Conservation (phyloP, 768 basidiomycete genomes). For the Rhodotorula diobovata region DNA sequence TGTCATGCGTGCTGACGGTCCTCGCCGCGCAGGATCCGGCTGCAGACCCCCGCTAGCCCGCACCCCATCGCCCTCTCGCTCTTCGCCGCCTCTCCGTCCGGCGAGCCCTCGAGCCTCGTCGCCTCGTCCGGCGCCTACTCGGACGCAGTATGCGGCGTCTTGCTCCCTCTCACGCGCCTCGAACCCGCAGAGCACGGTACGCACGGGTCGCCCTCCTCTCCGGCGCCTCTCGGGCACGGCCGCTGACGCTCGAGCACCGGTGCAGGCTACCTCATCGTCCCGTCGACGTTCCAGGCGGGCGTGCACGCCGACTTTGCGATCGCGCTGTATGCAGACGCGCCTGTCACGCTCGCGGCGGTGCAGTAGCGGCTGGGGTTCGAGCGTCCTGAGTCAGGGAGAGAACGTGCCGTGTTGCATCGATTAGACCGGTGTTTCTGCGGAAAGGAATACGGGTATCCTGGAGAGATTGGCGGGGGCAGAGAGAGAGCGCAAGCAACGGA, state of each 20-base stretch:
- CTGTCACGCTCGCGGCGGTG: not conserved
- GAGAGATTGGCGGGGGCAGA: no score
- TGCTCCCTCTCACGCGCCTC: slow-evolving; percentile 44
- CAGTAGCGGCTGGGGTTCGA: not conserved
- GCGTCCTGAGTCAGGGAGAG: no score
- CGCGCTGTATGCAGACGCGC: slow-evolving; percentile 16
- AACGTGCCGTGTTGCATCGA: no score
- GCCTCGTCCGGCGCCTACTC: slow-evolving; percentile 75
- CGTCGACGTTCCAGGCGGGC: slow-evolving; percentile 67
- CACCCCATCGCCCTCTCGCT: slow-evolving; percentile 57
- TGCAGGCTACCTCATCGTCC: slow-evolving; percentile 65
- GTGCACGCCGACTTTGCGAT: slow-evolving; percentile 59
- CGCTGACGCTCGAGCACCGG: not conserved
- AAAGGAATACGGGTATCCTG: no score
- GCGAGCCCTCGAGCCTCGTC: slow-evolving; percentile 48
- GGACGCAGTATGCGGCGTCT: slow-evolving; percentile 68
- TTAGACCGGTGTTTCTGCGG: no score
- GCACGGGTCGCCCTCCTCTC: slow-evolving; percentile 27
- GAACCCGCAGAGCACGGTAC: slow-evolving; percentile 13
- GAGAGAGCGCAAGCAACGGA: no score
- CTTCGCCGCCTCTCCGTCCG: slow-evolving; percentile 57
- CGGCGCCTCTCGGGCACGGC: no score
- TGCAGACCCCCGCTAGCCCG: slow-evolving; percentile 57
- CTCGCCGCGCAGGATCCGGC: slow-evolving; percentile 56
- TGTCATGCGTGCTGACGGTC: not conserved